Conservation (phyloP, 257 asterid genomes). For the Eustoma russellianum region DNA sequence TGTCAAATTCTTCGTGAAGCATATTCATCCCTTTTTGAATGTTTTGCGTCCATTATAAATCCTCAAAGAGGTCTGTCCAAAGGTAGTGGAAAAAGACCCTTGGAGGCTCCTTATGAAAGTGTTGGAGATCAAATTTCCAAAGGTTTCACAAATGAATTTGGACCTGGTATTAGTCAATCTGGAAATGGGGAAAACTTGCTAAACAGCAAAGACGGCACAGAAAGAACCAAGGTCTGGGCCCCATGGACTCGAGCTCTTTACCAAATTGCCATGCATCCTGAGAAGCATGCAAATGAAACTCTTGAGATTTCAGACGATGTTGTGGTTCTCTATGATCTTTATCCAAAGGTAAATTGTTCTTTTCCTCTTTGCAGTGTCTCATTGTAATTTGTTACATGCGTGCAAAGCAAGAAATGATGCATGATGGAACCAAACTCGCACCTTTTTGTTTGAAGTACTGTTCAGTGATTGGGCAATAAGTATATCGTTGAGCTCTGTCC, state of each 20-base stretch:
- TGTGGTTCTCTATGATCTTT: slow-evolving; percentile 76
- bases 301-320: slow-evolving; percentile 53
- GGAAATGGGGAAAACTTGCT: slow-evolving; percentile 8
- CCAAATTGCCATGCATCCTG: slow-evolving; percentile 69
- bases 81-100: slow-evolving; percentile 8
- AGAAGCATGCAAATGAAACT: slow-evolving; percentile 35
- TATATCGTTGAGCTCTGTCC: no score
- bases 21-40: slow-evolving; percentile 78
- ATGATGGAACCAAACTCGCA: no score
- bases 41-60: slow-evolving; percentile 45
- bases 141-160: slow-evolving; percentile 27
- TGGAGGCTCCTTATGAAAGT: slow-evolving; percentile 24
- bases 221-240: slow-evolving; percentile 39
- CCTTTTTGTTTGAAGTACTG: no score
- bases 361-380: slow-evolving; percentile 11
- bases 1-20: slow-evolving; percentile 72
- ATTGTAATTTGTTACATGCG: background rate
- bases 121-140: slow-evolving; percentile 41
- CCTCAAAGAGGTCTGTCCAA: slow-evolving; percentile 13
- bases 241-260: slow-evolving; percentile 67
- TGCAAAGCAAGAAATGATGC: no score
- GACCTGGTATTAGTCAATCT: slow-evolving; percentile 20
- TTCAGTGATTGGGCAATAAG: no score
- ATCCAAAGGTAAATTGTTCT: slow-evolving; percentile 61
- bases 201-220: slow-evolving; percentile 15